Evolutionary conservation across 2,329 filamentous ascomycete genomes (phyloP).

Genomic region (Colletotrichum echinochloae): DNA sequence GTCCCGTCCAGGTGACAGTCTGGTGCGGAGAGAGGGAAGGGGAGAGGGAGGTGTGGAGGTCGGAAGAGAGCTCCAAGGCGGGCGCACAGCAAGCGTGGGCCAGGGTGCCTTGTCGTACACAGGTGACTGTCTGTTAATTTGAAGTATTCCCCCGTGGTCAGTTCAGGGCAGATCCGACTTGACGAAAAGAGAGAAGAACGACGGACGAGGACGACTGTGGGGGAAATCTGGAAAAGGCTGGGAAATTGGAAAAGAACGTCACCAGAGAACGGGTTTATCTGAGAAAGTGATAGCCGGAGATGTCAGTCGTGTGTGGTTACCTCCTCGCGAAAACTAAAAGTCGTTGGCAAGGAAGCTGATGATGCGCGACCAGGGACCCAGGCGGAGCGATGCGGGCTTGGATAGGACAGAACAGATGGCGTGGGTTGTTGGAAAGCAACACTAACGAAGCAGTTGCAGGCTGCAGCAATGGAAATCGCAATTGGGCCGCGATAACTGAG

Average conservation of each 20-base stretch:
- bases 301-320: background rate
- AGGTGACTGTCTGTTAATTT: background rate
- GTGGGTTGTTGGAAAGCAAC: constrained; percentile 19
- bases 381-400: constrained; percentile 5
- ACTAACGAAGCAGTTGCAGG: constrained; percentile 29
- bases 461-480: constrained; percentile 30
- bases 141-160: background rate
- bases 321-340: background rate
- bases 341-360: constrained; percentile 9
- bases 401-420: constrained; percentile 21
- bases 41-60: constrained; percentile 27
- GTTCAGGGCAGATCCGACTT: background rate
- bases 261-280: background rate
- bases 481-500: constrained; percentile 10
- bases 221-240: background rate
- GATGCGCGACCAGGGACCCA: constrained; percentile 26
- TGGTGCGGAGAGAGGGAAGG: constrained; percentile 29
- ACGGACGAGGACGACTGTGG: background rate
- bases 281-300: background rate
- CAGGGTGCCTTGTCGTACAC: constrained; percentile 27
- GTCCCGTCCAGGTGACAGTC: constrained; percentile 19
- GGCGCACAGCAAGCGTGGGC: constrained; percentile 3
- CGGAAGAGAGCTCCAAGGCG: constrained; percentile 16
- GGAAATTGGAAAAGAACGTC: background rate
- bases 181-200: background rate